Conservation (phyloP, 768 basidiomycete species). For the Pleurotus eryngii region DNA sequence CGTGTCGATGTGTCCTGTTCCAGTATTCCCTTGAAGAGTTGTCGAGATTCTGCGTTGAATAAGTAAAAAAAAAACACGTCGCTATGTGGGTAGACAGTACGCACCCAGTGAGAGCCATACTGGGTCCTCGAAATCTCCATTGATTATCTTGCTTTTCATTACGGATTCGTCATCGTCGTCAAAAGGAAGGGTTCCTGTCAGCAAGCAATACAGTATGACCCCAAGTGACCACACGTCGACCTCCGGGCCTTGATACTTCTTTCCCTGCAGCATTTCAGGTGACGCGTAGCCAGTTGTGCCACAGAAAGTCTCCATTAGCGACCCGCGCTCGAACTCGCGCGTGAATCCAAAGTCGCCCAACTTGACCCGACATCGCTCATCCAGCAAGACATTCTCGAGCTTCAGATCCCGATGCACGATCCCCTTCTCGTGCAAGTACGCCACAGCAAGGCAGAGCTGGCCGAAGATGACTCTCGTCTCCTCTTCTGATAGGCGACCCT, state of each 20-base stretch:
- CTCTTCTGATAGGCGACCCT: conserved; percentile 79
- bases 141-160: conserved; percentile 82
- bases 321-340: conserved; percentile 78
- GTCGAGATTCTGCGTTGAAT: conserved; percentile 67
- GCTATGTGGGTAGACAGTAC: conserved; percentile 13
- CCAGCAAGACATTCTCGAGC: conserved; percentile 90
- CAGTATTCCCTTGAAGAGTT: conserved; percentile 76
- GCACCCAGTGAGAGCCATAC: conserved; percentile 86
- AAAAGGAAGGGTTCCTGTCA: conserved; percentile 88
- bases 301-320: conserved; percentile 88
- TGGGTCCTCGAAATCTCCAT: conserved; percentile 87
- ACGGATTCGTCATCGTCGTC: conserved; percentile 84
- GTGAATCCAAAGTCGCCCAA: conserved; percentile 96
- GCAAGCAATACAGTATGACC: conserved; percentile 83
- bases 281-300: conserved; percentile 93
- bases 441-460: conserved; percentile 92
- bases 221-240: conserved; percentile 96
- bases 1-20: conserved; percentile 75
- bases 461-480: conserved; percentile 90
- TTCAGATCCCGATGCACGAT: conserved; percentile 98
- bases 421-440: conserved; percentile 87
- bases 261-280: conserved; percentile 87
- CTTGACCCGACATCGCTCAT: conserved; percentile 89
- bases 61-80: not conserved
- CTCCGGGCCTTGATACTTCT: conserved; percentile 93